phyloP scores from a whole-genome alignment of 306 rosid genomes.

The Lagenaria siceraria region DNA sequence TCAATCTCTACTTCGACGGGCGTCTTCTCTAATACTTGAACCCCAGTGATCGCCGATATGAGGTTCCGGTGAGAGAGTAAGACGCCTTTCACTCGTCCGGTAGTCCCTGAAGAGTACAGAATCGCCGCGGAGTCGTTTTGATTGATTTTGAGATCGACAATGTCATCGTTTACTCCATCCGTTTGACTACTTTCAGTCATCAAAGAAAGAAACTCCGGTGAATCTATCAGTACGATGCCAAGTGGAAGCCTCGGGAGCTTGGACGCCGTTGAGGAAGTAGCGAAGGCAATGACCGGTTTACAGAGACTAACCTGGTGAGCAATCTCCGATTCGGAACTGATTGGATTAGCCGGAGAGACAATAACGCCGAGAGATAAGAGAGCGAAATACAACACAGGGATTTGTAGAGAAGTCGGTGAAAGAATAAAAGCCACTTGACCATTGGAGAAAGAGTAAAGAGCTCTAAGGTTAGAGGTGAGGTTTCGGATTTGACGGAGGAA shows the following conservation, averaged over 20 bases:
- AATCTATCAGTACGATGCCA: constrained; percentile 31
- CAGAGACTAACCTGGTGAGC: constrained; percentile 38
- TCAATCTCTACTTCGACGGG: neutral
- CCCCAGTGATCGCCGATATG: constrained; percentile 34
- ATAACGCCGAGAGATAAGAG: constrained; percentile 51
- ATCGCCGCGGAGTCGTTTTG: constrained; percentile 63
- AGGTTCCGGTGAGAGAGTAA: constrained; percentile 46
- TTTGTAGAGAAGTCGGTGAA: constrained; percentile 40
- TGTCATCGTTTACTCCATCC: neutral
- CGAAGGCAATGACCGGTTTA: constrained; percentile 54
- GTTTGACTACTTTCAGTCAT: neutral
- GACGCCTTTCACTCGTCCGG: constrained; percentile 80
- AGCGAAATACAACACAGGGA: constrained; percentile 70
- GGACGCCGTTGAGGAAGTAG: constrained; percentile 19
- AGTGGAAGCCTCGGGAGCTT: constrained; percentile 11
- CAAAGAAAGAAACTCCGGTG: constrained; percentile 54
- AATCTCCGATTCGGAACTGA: constrained; percentile 47
- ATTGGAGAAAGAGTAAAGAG: constrained; percentile 27
- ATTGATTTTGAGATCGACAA: neutral
- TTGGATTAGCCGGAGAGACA: constrained; percentile 64
- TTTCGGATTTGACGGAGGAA: constrained; percentile 44
- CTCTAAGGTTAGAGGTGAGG: constrained; percentile 27
- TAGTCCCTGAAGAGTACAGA: constrained; percentile 79
- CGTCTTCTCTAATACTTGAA: neutral
- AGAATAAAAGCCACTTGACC: constrained; percentile 73